Conservation (phyloP, 495 filamentous ascomycete species). For the Chlorociboria aeruginascens region DNA sequence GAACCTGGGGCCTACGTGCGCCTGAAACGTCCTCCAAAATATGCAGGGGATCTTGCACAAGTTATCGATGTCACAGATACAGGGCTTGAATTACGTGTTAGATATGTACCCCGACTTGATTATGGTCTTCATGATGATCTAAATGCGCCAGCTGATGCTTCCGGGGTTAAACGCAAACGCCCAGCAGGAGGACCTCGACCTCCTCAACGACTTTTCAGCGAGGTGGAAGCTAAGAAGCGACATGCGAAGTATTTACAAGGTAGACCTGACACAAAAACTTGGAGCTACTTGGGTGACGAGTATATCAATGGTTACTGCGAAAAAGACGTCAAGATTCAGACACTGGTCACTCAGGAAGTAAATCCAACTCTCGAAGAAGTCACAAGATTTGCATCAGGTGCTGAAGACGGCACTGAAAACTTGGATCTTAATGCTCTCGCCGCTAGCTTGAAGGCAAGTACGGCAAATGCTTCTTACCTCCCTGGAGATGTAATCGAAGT, state of each 20-base stretch:
- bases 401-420: constrained; percentile 85
- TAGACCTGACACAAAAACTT: constrained; percentile 52
- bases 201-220: constrained; percentile 86
- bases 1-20: constrained; percentile 86
- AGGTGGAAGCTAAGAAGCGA: constrained; percentile 82
- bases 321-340: constrained; percentile 85
- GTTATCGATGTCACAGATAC: constrained; percentile 90
- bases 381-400: constrained; percentile 76
- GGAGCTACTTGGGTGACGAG: constrained; percentile 72
- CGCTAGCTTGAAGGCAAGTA: constrained; percentile 69
- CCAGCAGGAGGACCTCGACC: constrained; percentile 50
- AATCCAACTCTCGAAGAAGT: constrained; percentile 93
- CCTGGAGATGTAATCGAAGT: constrained; percentile 92
- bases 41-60: constrained; percentile 82
- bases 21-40: constrained; percentile 66
- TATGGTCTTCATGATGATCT: constrained; percentile 80
- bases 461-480: constrained; percentile 66
- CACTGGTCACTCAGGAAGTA: constrained; percentile 72
- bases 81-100: constrained; percentile 74
- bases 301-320: constrained; percentile 90
- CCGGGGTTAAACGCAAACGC: constrained; percentile 64
- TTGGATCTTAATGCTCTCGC: constrained; percentile 84
- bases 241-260: constrained; percentile 62
- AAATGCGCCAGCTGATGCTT: constrained; percentile 37
- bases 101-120: constrained; percentile 81